Conservation (phyloP, 257 asterid species). For the Eustoma russellianum region DNA sequence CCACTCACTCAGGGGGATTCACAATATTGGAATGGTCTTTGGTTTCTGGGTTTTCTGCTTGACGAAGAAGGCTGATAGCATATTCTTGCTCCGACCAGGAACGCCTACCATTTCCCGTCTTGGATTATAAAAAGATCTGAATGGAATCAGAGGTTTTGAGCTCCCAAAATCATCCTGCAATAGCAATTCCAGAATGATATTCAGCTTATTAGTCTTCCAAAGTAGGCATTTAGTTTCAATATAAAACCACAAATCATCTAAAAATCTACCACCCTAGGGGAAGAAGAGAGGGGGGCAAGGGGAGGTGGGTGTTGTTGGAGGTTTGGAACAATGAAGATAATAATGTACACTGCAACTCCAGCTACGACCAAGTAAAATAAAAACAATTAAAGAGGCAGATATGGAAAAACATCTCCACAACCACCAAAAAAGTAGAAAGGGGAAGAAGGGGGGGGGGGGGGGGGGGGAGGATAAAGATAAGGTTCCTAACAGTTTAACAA, state of each 20-base stretch:
- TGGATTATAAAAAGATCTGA: conserved; percentile 42
- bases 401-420: no score
- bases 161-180: conserved; percentile 51
- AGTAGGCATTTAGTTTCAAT: neutral
- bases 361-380: no score
- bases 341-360: no score
- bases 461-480: neutral
- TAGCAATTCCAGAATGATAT: neutral
- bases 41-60: conserved; percentile 52
- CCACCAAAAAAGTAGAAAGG: no score
- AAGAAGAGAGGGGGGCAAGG: no score
- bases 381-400: no score
- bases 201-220: neutral
- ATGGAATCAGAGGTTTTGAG: conserved; percentile 42
- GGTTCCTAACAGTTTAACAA: no score
- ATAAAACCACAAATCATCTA: neutral
- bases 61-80: conserved; percentile 62
- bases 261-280: no score
- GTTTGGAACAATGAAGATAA: no score
- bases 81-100: conserved; percentile 55
- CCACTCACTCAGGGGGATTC: neutral
- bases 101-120: conserved; percentile 27
- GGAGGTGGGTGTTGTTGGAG: no score
- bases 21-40: conserved; percentile 20
- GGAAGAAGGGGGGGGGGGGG: no score